These are phyloP conservation scores for Candida tammaniensis DNA, from an alignment of 805 yeast genomes.

Conservation along the genomic window DNA sequence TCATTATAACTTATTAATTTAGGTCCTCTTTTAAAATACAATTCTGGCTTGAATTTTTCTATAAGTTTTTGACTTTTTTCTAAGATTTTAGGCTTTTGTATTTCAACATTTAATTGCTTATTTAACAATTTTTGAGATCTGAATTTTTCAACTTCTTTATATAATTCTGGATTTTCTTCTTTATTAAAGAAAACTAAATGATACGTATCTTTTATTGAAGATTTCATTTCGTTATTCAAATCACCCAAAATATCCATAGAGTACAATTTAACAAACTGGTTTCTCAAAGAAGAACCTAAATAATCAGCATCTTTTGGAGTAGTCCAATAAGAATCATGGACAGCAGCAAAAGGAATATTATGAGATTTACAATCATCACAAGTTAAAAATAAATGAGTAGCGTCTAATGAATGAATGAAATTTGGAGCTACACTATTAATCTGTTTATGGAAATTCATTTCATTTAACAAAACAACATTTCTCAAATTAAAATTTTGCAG, in stretches of 20 bases:
- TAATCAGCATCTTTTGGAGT: conserved; percentile 28
- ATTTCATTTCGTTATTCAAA: conserved; percentile 24
- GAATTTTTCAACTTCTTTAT: neutral
- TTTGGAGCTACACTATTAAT: conserved; percentile 41
- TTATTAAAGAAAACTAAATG: conserved; percentile 34
- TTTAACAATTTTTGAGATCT: neutral
- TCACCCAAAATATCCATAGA: conserved; percentile 21
- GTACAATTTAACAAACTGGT: conserved; percentile 36
- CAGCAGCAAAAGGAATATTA: conserved; percentile 31
- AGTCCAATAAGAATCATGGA: conserved; percentile 46
- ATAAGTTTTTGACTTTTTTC: conserved; percentile 13
- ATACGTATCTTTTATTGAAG: conserved; percentile 20
- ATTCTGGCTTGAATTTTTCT: conserved; percentile 19
- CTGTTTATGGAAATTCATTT: conserved; percentile 21
- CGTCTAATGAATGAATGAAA: conserved; percentile 42
- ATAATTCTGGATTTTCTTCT: conserved; percentile 11
- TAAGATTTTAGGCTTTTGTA: conserved; percentile 1
- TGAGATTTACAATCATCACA: conserved; percentile 20
- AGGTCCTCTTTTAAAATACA: conserved; percentile 14
- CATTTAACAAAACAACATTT: no score
- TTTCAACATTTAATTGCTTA: conserved; percentile 14
- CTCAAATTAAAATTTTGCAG: neutral
- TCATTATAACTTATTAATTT: conserved; percentile 5
- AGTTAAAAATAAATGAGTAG: conserved; percentile 39
- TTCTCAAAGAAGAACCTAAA: conserved; percentile 26